Conservation (phyloP, 208 protist genomes). For the Angomonas deanei region DNA sequence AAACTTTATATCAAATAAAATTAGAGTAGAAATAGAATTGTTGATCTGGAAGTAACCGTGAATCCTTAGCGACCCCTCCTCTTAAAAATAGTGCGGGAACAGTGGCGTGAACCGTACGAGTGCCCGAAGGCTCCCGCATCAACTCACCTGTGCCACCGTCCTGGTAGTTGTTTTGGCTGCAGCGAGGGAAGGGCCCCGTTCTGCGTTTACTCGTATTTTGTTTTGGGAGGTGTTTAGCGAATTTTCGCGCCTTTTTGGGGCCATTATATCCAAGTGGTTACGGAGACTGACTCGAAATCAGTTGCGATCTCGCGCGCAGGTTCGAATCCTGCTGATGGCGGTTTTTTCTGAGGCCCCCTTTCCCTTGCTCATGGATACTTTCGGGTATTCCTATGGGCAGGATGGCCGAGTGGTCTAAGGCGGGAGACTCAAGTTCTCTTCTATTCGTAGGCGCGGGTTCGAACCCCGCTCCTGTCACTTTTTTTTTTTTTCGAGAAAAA, state of each 20-base stretch:
- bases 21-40: not conserved
- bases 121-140: not conserved
- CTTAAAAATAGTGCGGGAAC: not conserved
- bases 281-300: conserved; percentile 86
- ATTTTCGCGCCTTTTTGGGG: not conserved
- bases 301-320: conserved; percentile 84
- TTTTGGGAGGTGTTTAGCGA: too few relatives aligned
- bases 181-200: too few relatives aligned
- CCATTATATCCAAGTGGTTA: conserved; percentile 69
- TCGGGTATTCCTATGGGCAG: conserved; percentile 20
- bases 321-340: conserved; percentile 71
- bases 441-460: conserved; percentile 83
- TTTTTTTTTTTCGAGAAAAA: conserved; percentile 5
- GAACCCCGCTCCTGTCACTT: conserved; percentile 76
- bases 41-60: not conserved
- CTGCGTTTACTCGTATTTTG: too few relatives aligned
- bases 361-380: not conserved
- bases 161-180: too few relatives aligned
- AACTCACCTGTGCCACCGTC: not conserved
- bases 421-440: conserved; percentile 84
- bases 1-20: not conserved
- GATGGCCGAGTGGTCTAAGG: conserved; percentile 83
- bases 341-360: not conserved
- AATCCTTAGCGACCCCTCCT: not conserved
- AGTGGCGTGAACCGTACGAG: not conserved